Conservation (phyloP, 2,329 filamentous ascomycete species). For the Didymella lethalis region DNA sequence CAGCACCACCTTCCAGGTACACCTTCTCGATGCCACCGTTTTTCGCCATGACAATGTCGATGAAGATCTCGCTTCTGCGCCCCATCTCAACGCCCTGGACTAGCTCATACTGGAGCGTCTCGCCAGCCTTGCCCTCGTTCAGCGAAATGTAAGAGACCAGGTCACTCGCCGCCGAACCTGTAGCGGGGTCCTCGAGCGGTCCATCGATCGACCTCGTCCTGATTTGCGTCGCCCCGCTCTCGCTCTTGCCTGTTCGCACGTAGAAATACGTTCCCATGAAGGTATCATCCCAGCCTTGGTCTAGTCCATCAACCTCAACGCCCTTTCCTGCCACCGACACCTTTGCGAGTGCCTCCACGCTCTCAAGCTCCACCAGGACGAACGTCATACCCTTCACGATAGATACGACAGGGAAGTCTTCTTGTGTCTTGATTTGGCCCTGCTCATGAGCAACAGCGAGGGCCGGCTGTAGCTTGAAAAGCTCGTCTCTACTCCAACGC, state of each 20-base stretch:
- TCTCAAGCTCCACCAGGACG: conserved; percentile 68
- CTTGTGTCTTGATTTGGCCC: conserved; percentile 23
- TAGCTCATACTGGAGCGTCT: conserved; percentile 52
- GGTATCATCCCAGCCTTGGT: conserved; percentile 61
- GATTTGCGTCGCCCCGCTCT: conserved; percentile 49
- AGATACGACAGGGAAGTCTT: conserved; percentile 50
- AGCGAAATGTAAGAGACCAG: conserved; percentile 57
- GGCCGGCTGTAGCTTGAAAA: conserved; percentile 47
- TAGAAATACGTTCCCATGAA: conserved; percentile 68
- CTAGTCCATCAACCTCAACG: conserved; percentile 49
- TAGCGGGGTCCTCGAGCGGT: conserved; percentile 59
- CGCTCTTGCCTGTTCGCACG: conserved; percentile 52
- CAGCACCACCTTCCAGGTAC: conserved; percentile 54
- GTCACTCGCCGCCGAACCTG: conserved; percentile 60
- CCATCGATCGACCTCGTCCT: conserved; percentile 69
- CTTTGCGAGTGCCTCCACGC: conserved; percentile 64
- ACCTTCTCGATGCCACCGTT: conserved; percentile 51
- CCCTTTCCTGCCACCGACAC: conserved; percentile 48
- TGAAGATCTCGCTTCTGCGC: conserved; percentile 58
- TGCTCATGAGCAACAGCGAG: conserved; percentile 38
- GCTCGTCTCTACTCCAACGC: conserved; percentile 31
- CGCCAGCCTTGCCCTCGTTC: conserved; percentile 45
- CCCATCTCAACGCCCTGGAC: conserved; percentile 63
- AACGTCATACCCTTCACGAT: conserved; percentile 80
- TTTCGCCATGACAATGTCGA: conserved; percentile 55